Evolutionary conservation across 495 filamentous ascomycete species (phyloP).

Genomic region (Cudoniella acicularis): DNA sequence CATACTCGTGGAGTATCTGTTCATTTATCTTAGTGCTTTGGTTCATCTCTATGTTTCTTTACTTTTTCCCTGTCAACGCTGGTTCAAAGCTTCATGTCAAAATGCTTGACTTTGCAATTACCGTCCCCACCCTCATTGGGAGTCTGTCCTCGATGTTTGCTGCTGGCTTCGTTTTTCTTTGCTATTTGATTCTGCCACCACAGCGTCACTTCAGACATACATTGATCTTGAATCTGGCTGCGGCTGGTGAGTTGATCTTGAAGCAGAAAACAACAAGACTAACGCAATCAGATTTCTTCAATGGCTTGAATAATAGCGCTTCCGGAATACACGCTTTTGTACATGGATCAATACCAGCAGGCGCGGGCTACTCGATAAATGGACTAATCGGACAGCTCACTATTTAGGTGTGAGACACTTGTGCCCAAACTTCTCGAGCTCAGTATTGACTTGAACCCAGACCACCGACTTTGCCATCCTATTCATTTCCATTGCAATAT

Average conservation of each 20-base stretch:
- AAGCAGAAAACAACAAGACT: neutral
- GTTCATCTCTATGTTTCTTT: neutral
- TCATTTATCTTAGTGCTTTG: no score
- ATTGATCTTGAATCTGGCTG: conserved; percentile 9
- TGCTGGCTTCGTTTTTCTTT: conserved; percentile 7
- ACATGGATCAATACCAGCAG: neutral
- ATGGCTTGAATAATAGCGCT: conserved; percentile 1
- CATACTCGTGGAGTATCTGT: no score
- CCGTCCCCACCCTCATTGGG: conserved; percentile 7
- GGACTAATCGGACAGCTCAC: conserved; percentile 5
- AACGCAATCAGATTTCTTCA: conserved; percentile 2
- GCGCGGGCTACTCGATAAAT: neutral
- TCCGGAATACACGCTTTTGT: conserved; percentile 5
- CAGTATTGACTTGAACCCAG: neutral
- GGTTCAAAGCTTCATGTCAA: conserved; percentile 4
- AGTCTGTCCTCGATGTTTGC: conserved; percentile 8
- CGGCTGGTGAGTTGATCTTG: neutral
- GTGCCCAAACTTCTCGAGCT: neutral
- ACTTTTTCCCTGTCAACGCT: neutral
- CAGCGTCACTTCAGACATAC: conserved; percentile 10
- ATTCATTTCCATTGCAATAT: conserved; percentile 3
- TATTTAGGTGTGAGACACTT: neutral
- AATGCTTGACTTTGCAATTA: conserved; percentile 6
- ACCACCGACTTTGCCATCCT: conserved; percentile 8
- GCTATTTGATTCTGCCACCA: conserved; percentile 5